Conservation (phyloP, 2,329 filamentous ascomycete genomes). For the Leptographium procerum region DNA sequence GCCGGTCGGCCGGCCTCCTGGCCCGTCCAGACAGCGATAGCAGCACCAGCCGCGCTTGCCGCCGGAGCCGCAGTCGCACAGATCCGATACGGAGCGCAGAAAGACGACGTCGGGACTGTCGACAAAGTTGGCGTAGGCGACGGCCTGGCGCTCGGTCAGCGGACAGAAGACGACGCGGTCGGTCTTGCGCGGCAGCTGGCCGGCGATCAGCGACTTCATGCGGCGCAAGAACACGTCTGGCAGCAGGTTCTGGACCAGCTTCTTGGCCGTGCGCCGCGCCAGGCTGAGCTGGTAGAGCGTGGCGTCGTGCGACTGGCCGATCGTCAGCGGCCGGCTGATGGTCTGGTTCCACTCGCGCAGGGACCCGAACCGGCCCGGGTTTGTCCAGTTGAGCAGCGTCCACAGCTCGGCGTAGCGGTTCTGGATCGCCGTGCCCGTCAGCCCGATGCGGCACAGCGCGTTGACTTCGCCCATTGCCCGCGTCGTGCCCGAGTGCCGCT, state of each 20-base stretch:
- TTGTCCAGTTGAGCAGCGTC: slow-evolving; percentile 93
- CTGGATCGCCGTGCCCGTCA: slow-evolving; percentile 93
- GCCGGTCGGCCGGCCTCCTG: slow-evolving; percentile 23
- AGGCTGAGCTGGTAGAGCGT: slow-evolving; percentile 71
- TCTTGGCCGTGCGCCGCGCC: slow-evolving; percentile 70
- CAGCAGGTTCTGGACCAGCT: slow-evolving; percentile 76
- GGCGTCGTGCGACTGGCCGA: slow-evolving; percentile 88
- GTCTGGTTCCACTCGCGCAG: slow-evolving; percentile 65
- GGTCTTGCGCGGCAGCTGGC: slow-evolving; percentile 89
- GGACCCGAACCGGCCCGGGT: slow-evolving; percentile 59
- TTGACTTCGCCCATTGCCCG: slow-evolving; percentile 85
- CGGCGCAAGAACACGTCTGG: slow-evolving; percentile 84
- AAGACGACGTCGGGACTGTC: slow-evolving; percentile 56
- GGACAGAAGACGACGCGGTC: slow-evolving; percentile 94
- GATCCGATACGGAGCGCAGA: slow-evolving; percentile 56
- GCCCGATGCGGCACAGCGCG: slow-evolving; percentile 78
- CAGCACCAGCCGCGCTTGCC: slow-evolving; percentile 79
- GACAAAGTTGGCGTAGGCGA: slow-evolving; percentile 77
- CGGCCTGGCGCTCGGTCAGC: slow-evolving; percentile 66
- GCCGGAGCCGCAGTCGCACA: slow-evolving; percentile 58
- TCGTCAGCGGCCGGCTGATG: slow-evolving; percentile 68
- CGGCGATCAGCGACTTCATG: slow-evolving; percentile 84
- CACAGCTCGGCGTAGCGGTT: slow-evolving; percentile 97
- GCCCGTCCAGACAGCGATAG: slow-evolving; percentile 45
- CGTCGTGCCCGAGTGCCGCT: slow-evolving; percentile 63